Conservation (phyloP, 208 protist species). For the Herpetomonas tarakana region DNA sequence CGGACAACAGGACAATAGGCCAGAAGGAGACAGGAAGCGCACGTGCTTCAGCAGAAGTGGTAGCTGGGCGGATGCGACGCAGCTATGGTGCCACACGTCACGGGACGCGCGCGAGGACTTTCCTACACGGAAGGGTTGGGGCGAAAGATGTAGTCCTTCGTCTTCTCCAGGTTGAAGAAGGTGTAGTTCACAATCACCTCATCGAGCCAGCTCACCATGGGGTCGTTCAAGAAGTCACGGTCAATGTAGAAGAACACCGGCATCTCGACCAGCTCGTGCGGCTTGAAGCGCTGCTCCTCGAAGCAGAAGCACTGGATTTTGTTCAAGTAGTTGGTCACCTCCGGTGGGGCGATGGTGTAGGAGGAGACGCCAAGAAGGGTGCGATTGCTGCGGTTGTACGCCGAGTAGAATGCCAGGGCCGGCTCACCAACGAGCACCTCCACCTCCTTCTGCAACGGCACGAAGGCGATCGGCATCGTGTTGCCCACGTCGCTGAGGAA, state of each 20-base stretch:
- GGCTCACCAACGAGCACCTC: conserved; percentile 90
- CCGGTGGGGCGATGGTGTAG: conserved; percentile 87
- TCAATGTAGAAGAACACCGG: conserved; percentile 98
- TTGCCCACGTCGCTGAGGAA: conserved; percentile 85
- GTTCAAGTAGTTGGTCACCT: conserved; percentile 94
- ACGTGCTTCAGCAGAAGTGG: too few relatives aligned
- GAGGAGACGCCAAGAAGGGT: conserved; percentile 85
- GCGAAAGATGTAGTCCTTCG: conserved; percentile 81
- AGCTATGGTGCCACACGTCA: too few relatives aligned
- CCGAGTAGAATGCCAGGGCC: conserved; percentile 85
- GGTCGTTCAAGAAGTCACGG: conserved; percentile 92
- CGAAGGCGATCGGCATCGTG: conserved; percentile 90
- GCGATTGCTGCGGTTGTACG: conserved; percentile 88
- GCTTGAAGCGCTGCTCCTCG: conserved; percentile 94
- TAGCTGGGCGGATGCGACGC: too few relatives aligned
- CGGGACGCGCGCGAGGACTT: too few relatives aligned
- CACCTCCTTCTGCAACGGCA: conserved; percentile 87
- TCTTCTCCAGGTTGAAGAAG: conserved; percentile 90
- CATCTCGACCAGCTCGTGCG: conserved; percentile 95
- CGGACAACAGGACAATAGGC: too few relatives aligned
- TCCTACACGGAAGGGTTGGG: conserved; percentile 29
- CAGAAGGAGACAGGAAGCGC: too few relatives aligned
- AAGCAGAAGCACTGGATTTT: conserved; percentile 98
- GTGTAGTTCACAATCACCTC: conserved; percentile 91
- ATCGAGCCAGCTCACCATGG: conserved; percentile 81